Evolutionary conservation across 106 monocot genomes (phyloP), one percentile per base, ranked within the genome.

Genomic region (Platanthera guangdongensis): DNA sequence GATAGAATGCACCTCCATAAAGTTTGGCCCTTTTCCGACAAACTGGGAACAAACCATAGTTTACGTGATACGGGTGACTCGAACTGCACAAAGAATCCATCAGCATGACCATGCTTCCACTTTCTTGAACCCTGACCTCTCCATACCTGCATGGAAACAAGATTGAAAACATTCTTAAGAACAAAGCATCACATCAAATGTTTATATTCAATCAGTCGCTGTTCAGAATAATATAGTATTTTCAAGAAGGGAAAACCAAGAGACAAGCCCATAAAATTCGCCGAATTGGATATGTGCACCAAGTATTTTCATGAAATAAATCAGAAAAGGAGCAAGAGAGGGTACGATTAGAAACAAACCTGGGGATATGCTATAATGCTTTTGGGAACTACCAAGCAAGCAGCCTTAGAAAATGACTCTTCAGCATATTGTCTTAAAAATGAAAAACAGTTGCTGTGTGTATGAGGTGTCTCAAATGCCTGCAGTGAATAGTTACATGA

Each of bases 51-150:
- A 78, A 97, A 97, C 96, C 96, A 96, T 70, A 91, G 32, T 79
- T 91, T 97, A 4, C 96, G 87, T 72, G 82, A 39, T 14, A 76
- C 50, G 68, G 93, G 84, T 52, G 90, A 89, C 78, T 93, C 96
- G 82, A 96, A 89, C 77, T 96, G 96, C 64, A 97, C 89, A 91
- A 97, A 97, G 83, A 97, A 93, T 28, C 96, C 96, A 80, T 93
- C 89, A 83, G 70, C 87, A 39, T 91, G 82, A n/a, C 88, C 90
- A 45, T 93, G 87, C 81, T 91, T 97, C 96, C 93, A 97, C 67
- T 93, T 97, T 82, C 96, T 89, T 74, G 93, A 91, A 76, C 96
- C 96, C 76, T 97, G 93, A 14, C 96, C 96, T 86, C 91, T 97
- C 96, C 96, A 97, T 0, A 97, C 96, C 91, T 97, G 39, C 30